Evolutionary conservation across 495 filamentous ascomycete species (phyloP).

Genomic region (Cryomyces minteri): DNA sequence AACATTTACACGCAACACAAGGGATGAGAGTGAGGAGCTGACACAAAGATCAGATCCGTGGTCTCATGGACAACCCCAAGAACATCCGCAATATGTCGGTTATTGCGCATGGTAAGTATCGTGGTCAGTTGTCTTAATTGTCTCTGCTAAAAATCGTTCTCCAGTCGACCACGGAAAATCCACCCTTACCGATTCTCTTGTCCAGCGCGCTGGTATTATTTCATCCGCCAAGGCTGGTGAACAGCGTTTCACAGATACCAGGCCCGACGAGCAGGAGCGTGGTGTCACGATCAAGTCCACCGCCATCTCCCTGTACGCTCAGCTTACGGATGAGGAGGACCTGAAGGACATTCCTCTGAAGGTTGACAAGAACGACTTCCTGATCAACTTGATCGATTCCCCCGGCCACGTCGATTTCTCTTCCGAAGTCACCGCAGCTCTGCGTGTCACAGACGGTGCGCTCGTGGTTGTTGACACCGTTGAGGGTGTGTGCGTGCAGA

Average conservation of each 20-base stretch:
- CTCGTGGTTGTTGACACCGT: conserved; percentile 99
- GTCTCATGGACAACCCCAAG: conserved; percentile 89
- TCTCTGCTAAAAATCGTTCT: not conserved
- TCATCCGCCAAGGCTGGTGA: conserved; percentile 95
- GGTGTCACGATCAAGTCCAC: conserved; percentile 99
- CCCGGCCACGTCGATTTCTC: conserved; percentile 99
- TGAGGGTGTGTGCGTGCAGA: conserved; percentile 99
- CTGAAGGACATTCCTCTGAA: conserved; percentile 87
- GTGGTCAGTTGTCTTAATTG: not conserved
- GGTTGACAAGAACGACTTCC: conserved; percentile 80
- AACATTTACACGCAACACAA: conserved; percentile 1
- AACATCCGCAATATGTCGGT: conserved; percentile 99
- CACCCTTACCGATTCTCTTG: conserved; percentile 94
- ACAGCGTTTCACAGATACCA: conserved; percentile 89
- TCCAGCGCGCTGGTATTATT: conserved; percentile 99
- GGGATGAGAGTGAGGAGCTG: conserved; percentile 7
- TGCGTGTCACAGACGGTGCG: conserved; percentile 98
- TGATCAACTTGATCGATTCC: conserved; percentile 99
- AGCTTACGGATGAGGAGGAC: conserved; percentile 65
- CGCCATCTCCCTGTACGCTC: conserved; percentile 93
- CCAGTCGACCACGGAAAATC: conserved; percentile 98
- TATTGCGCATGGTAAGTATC: conserved; percentile 76
- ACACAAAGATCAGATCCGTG: conserved; percentile 47
- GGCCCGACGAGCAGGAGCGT: conserved; percentile 95
- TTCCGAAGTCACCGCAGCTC: conserved; percentile 96